Base-by-base conservation (phyloP, 2,329 filamentous ascomycete species). In the Diaporthe ilicicola region DNA sequence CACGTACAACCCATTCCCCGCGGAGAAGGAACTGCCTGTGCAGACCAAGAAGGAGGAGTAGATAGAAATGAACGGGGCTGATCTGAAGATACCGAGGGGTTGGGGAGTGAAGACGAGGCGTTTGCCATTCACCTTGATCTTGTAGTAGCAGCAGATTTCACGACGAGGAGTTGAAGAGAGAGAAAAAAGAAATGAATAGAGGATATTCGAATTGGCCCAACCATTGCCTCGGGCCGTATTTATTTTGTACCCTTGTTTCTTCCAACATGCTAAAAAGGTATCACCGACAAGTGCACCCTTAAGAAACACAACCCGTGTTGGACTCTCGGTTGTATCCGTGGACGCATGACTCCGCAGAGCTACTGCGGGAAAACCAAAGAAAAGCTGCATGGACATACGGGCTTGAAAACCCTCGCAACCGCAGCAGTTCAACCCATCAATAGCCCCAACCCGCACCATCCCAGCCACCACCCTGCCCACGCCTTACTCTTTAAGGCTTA, bases 401-500 rank as follows among this genome's bases (percentile, higher is more conserved):
- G 39, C 51, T 44, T 48, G 9, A 24, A 70, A 32, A 32, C 39
- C 48, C 42, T 39, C 50, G 15, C 27, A 29, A 44, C 15, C 15
- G n/a, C 15, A n/a, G 37, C 7, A 24, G 2, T n/a, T 29, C 34
- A 4, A 24, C 27, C 53, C 7, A 9, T 37, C 34, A n/a, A 19
- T 46, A n/a, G 4, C 7, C n/a, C 10, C 2, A 29, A 15, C 32
- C 9, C 17, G n/a, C n/a, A 19, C 39, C 39, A 44, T 19, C 15
- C n/a, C 32, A 37, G 10, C 15, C 39, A 22, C 13, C 7, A 17
- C 5, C 6, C 12, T 15, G 3, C n/a, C n/a, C n/a, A n/a, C n/a
- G n/a, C 19, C 24, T 22, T 42, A 15, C 15, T 24, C 39, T 80
- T 80, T 82, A 92, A 70, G 89, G 94, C 89, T 99, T 99, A 19